Conservation (phyloP, 768 basidiomycete genomes). For the Tricholoma terreum region DNA sequence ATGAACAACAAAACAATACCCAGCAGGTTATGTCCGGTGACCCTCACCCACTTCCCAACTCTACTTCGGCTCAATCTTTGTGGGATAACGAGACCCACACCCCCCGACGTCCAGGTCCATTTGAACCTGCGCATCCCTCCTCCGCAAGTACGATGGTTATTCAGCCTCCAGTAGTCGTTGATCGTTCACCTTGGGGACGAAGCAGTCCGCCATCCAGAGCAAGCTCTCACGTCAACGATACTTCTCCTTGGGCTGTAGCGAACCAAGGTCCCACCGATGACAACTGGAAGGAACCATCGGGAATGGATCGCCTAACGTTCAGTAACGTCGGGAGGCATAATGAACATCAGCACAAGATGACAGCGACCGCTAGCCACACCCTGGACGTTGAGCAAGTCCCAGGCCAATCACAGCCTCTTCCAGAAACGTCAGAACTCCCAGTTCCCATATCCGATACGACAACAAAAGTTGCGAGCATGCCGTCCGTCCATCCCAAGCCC, state of each 20-base stretch:
- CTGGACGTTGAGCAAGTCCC: conserved; percentile 8
- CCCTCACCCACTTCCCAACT: conserved; percentile 14
- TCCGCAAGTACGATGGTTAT: conserved; percentile 31
- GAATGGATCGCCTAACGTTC: conserved; percentile 51
- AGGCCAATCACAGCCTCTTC: conserved; percentile 9
- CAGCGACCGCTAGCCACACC: conserved; percentile 10
- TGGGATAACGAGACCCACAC: conserved; percentile 33
- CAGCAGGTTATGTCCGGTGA: conserved; percentile 17
- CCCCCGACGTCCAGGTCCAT: conserved; percentile 36
- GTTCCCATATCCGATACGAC: conserved; percentile 16
- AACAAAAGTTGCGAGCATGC: conserved; percentile 16
- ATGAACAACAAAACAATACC: conserved; percentile 7
- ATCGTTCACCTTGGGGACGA: conserved; percentile 38
- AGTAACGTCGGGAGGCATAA: conserved; percentile 61
- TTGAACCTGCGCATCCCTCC: conserved; percentile 44
- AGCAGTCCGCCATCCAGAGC: conserved; percentile 23
- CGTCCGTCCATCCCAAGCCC: conserved; percentile 15
- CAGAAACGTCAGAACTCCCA: conserved; percentile 9
- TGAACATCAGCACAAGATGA: conserved; percentile 44
- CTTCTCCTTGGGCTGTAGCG: conserved; percentile 55
- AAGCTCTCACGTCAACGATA: conserved; percentile 32
- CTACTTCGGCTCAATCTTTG: conserved; percentile 29
- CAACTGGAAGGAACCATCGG: conserved; percentile 41
- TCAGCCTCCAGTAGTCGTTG: conserved; percentile 21
- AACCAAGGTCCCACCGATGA: conserved; percentile 46